Conservation (phyloP, 768 basidiomycete genomes). For the Postia placenta region DNA sequence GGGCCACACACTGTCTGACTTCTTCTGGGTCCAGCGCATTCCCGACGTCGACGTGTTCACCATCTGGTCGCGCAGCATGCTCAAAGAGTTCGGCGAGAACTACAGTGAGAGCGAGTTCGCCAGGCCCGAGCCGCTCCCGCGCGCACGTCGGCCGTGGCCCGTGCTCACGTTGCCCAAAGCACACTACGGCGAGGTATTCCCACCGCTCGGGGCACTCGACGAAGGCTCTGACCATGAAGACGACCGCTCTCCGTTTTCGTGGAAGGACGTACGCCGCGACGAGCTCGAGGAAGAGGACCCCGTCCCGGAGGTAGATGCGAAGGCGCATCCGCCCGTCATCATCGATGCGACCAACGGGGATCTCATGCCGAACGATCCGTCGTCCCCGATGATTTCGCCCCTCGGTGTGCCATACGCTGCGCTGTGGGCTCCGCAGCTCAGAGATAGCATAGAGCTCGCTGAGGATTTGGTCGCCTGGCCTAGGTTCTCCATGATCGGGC, state of each 20-base stretch:
- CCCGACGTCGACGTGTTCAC: slow-evolving; percentile 20
- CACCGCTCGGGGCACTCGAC: slow-evolving; percentile 11
- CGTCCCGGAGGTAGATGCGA: background rate
- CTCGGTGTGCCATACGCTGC: background rate
- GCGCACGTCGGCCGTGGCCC: slow-evolving; percentile 19
- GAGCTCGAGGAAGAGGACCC: background rate
- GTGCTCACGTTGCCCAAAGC: slow-evolving; percentile 12
- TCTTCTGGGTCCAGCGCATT: slow-evolving; percentile 10
- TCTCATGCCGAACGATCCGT: background rate
- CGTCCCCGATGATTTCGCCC: background rate
- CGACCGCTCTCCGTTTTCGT: background rate
- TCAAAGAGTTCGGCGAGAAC: slow-evolving; percentile 26
- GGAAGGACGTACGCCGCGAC: background rate
- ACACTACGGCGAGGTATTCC: background rate
- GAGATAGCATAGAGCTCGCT: background rate
- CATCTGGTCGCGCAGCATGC: slow-evolving; percentile 30
- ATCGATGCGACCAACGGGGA: background rate
- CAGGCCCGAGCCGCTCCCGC: slow-evolving; percentile 15
- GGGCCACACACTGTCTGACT: slow-evolving; percentile 8
- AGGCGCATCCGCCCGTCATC: background rate
- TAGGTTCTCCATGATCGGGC: background rate
- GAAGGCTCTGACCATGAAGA: slow-evolving; percentile 15
- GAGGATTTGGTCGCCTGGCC: background rate
- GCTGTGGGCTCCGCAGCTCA: background rate
- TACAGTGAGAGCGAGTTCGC: slow-evolving; percentile 17